Evolutionary conservation across 805 yeast species (phyloP).

Genomic region (Maudiozyma saulgeensis): DNA sequence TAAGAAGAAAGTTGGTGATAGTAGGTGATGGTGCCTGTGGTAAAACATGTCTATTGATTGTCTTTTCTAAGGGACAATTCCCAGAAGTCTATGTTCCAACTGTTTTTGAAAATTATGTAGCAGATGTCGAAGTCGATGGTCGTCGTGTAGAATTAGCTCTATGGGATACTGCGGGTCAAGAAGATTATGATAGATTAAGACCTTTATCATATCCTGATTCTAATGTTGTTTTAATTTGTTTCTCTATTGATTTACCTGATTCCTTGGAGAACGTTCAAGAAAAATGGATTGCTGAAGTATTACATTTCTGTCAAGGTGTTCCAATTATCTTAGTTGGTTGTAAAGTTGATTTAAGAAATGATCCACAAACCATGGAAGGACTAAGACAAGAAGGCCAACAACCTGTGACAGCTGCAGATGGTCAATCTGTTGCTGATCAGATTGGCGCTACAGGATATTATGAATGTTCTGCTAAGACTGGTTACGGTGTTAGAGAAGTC

Average conservation of each 20-base stretch:
- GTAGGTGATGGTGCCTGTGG: constrained; percentile 98
- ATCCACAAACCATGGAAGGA: constrained; percentile 63
- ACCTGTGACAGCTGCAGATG: constrained; percentile 35
- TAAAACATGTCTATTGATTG: constrained; percentile 83
- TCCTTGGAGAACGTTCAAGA: constrained; percentile 88
- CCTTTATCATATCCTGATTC: constrained; percentile 88
- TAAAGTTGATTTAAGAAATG: constrained; percentile 80
- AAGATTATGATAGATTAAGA: constrained; percentile 88
- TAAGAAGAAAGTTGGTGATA: constrained; percentile 75
- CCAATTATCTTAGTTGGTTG: constrained; percentile 90
- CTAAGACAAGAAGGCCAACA: constrained; percentile 37
- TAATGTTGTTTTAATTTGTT: constrained; percentile 82
- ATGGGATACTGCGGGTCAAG: constrained; percentile 99
- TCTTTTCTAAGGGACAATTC: constrained; percentile 76
- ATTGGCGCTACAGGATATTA: constrained; percentile 75
- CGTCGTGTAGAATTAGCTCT: constrained; percentile 85
- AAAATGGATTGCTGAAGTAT: constrained; percentile 89
- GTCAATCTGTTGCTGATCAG: constrained; percentile 57
- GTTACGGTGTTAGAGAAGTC: constrained; percentile 87
- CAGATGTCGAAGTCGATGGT: constrained; percentile 86
- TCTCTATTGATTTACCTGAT: constrained; percentile 83
- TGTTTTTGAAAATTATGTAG: constrained; percentile 93
- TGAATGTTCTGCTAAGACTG: constrained; percentile 84
- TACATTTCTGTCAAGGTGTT: constrained; percentile 88
- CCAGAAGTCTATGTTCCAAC: constrained; percentile 94